Evolutionary conservation across 2,329 filamentous ascomycete genomes (phyloP), one percentile per base, ranked within the genome.

Genomic region (Sporothrix sp.): DNA sequence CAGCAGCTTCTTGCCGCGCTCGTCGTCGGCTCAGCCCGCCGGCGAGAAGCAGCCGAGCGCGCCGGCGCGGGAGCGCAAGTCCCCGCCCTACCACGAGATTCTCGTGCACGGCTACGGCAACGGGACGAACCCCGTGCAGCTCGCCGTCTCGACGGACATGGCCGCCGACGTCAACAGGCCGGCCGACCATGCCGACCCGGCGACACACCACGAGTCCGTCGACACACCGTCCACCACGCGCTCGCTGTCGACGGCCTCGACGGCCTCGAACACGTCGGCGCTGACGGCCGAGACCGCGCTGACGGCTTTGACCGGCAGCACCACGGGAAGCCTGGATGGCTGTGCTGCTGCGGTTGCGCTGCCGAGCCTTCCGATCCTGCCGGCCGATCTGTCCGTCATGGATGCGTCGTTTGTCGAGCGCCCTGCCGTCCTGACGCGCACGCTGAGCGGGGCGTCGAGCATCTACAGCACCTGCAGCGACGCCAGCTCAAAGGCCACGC

Each of bases 71-170:
- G 44, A 48, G 13, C 37, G 44, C 11, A 42, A 28, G 14, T 30
- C n/a, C 14, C 50, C 57, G 1, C 56, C 61, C 0, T 71, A 72
- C 52, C 71, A 73, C 48, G 75, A 79, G 57, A 77, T 78, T 25
- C 63, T 77, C 0, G 67, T 78, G 7, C 67, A 71, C 4, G 73
- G 74, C 1, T 78, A 79, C 52, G 75, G 75, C 9, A 78, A 78
- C 44, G 74, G 73, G 1, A 75, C 70, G 2, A 73, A 73, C 32
- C 18, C 49, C 0, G 54, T 57, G n/a, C 30, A 45, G 2, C 37
- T 50, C 11, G 36, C 48, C 3, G n/a, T 48, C 14, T 11, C 40
- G 8, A 27, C 49, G 1, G 28, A 37, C 9, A 21, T 35, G 3
- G 39, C 39, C 2, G 21, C 1, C 21, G 28, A 16, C 43, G 11